Percentiles rank a stretch among this genome's conserved stretches.
Evolutionary conservation across 768 basidiomycete species (phyloP).

Genomic region (Stropharia rugosoannulata): DNA sequence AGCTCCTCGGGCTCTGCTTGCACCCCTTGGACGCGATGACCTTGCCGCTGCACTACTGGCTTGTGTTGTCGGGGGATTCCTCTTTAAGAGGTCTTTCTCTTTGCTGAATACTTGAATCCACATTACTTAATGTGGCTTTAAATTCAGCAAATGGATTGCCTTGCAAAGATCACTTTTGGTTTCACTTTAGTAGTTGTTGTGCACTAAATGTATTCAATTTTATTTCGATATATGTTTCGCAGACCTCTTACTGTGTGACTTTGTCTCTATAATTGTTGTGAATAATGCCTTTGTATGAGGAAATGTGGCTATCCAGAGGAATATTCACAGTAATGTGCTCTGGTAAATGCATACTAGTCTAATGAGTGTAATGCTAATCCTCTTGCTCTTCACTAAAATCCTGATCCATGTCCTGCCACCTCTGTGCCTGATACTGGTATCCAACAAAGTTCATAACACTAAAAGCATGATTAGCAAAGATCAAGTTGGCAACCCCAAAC

Average conservation of each 20-base stretch:
- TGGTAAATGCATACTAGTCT: too few species aligned
- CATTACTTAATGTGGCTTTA: slow-evolving; percentile 17
- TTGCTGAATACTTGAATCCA: slow-evolving; percentile 23
- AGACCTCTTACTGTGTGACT: too few species aligned
- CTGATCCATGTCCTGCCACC: slow-evolving; percentile 1
- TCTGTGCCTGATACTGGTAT: slow-evolving; percentile 25
- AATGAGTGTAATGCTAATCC: not conserved
- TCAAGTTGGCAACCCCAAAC: slow-evolving; percentile 25
- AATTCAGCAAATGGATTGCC: too few species aligned
- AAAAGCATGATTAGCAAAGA: not conserved
- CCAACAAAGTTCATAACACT: slow-evolving; percentile 34
- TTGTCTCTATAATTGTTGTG: too few species aligned
- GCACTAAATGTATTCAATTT: too few species aligned
- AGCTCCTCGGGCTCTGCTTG: slow-evolving; percentile 57
- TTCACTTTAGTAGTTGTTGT: too few species aligned
- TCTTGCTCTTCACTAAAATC: not conserved
- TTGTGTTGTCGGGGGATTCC: slow-evolving; percentile 64
- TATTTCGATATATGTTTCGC: too few species aligned
- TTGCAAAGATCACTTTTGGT: too few species aligned
- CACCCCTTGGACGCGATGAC: slow-evolving; percentile 54
- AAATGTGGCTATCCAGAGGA: too few species aligned
- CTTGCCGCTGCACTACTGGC: slow-evolving; percentile 56
- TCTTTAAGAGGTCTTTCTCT: slow-evolving; percentile 25
- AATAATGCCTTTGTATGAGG: too few species aligned
- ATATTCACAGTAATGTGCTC: too few species aligned